Evolutionary conservation across 257 asterid genomes (phyloP).

Genomic region (Anisodus tanguticus): DNA sequence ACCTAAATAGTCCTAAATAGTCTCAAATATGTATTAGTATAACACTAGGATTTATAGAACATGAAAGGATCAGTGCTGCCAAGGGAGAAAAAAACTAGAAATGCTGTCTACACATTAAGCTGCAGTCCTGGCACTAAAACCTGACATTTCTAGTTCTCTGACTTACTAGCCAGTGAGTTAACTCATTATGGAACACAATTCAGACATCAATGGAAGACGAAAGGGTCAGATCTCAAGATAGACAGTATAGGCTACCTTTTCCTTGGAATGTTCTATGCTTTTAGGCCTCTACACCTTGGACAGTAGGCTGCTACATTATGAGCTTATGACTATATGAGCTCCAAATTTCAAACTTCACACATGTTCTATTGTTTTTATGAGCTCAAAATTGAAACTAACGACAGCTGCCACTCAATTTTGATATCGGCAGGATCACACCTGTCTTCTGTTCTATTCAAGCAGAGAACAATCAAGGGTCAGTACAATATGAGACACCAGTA

Average conservation of each 20-base stretch:
- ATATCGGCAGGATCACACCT: neutral
- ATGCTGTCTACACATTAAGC: neutral
- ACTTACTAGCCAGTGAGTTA: neutral
- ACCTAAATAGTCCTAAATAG: no score
- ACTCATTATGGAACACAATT: neutral
- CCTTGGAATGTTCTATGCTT: neutral
- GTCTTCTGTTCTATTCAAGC: neutral
- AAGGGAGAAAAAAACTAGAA: neutral
- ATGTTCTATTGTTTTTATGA: neutral
- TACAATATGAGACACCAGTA: no score
- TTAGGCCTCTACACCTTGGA: constrained; percentile 54
- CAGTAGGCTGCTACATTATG: constrained; percentile 36
- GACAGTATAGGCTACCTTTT: neutral
- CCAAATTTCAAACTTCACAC: neutral
- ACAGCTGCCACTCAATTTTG: neutral
- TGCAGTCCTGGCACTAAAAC: neutral
- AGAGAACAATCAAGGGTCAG: no score
- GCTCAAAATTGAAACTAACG: neutral
- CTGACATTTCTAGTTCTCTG: neutral
- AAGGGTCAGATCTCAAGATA: neutral
- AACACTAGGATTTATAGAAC: no score
- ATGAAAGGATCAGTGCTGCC: no score
- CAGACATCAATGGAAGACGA: neutral
- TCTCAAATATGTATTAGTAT: no score
- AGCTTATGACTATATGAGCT: no score